Base-by-base conservation (phyloP, 805 yeast genomes). In the Candida coquimbonensis region DNA sequence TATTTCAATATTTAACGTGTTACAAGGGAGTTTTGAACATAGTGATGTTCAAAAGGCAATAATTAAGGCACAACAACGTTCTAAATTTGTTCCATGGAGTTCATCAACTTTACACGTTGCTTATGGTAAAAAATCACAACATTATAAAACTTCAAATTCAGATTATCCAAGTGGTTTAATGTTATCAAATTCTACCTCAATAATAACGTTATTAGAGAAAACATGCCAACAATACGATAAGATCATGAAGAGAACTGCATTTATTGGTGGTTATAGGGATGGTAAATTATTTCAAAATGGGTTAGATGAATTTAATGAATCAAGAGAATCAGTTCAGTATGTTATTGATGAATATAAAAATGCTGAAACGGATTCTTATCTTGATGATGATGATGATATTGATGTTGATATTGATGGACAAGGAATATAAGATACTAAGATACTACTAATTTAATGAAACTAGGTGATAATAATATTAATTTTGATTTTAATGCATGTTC, bases 81-180 rank as follows among this genome's bases (percentile, higher is more conserved):
- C 88, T 1, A 72, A 76, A 26, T 93, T 88, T 66, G 87, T 87
- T 4, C 93, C 96, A 0, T 86, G 96, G 89, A 77, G 88, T 0
- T 80, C 93, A 0, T 77, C 89, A 0, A 75, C 89, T 8, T 74
- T 89, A 7, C 93, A 88, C 57, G 69, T 89, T 0, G 89, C 91
- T 8, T 69, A 81, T 40, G 89, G 96, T 0, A 74, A 77, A 47
- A 80, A 79, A 51, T 84, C 96, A 9, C 83, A 89, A 6, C 84
- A 68, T 47, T 48, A 52, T 31, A 36, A 43, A 25, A 57, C 61
- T 4, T 42, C 53, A 9, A 65, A 65, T 36, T 67, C 74, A 8
- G 64, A 73, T 32, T 69, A 73, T 44, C 78, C 87, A 5, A 82
- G 81, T 53, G 98, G 98, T 1, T 70, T 89, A 51, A 87, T 84